phyloP scores from a whole-genome alignment of 2,329 filamentous ascomycete genomes.

The Cladosporium cucumerinum region DNA sequence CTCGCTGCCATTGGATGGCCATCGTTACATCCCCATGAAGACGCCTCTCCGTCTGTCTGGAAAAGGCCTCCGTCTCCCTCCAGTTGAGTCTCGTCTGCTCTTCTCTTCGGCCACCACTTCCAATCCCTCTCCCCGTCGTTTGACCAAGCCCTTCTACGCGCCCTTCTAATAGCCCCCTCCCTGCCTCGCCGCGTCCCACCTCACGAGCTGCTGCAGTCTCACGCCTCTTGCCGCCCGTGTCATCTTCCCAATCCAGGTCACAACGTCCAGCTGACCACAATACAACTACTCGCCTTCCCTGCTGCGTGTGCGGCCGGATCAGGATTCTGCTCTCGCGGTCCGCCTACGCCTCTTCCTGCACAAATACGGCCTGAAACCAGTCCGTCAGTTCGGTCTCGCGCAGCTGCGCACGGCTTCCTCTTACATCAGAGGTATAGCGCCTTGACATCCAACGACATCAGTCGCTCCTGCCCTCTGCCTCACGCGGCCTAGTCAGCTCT shows the following conservation, averaged over 20 bases:
- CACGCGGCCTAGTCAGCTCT: conserved; percentile 10
- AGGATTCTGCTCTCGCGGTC: not conserved
- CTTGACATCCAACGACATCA: conserved; percentile 8
- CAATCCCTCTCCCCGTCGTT: not conserved
- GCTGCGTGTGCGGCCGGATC: not conserved
- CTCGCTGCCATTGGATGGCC: conserved; percentile 11
- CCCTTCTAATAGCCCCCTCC: not conserved
- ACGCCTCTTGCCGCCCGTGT: conserved; percentile 12
- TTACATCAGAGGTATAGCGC: conserved; percentile 1
- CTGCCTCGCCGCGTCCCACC: not conserved
- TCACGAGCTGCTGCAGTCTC: conserved; percentile 3
- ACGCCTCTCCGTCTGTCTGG: not conserved
- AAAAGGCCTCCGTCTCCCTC: not conserved
- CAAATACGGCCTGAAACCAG: conserved; percentile 10
- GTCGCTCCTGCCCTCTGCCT: not conserved
- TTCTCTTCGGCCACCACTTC: not conserved
- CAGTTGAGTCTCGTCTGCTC: conserved; percentile 1
- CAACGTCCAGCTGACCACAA: conserved; percentile 8
- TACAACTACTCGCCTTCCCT: not conserved
- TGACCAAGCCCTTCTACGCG: not conserved
- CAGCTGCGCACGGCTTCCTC: conserved; percentile 12
- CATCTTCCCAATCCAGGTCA: not conserved
- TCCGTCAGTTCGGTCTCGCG: not conserved
- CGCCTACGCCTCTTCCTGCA: conserved; percentile 10
- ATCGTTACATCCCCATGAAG: conserved; percentile 7